Base-by-base conservation (phyloP, 192 early-diverging fungal genomes). In the Coemansia sp. region DNA sequence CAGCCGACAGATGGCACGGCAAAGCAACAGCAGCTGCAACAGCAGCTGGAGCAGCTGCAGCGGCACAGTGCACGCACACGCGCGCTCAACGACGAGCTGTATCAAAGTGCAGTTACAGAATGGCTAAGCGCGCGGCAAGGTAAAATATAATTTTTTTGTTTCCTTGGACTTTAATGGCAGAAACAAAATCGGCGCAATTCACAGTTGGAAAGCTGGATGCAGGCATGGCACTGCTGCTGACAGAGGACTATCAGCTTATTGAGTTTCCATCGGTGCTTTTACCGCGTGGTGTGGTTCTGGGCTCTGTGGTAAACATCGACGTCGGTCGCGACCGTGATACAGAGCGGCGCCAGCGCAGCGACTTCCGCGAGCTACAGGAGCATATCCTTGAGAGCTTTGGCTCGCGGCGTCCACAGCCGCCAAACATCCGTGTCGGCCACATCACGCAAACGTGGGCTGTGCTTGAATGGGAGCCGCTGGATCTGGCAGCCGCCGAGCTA, bases 231-330 rank as follows among this genome's bases (percentile, higher is more conserved):
- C 61, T 68, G 63, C 81, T 99, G 38, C 79, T 99, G 42, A 97
- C 96, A 21, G 94, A 93, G 62, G 91, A 97, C 71, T 92, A 99
- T 82, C 96, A 99, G 78, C 82, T 97, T 16, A 94, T 99, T 55
- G 96, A 99, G 75, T 98, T 99, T 61, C 97, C 97, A 2, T 89
- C 97, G 6, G 80, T 94, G 9, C 89, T 99, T 19, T 81, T 99
- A 44, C 97, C 97, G 36, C 91, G 88, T 50, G 94, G 93, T 14
- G 93, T 97, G 14, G 79, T 85, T 13, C 88, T 93, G 15, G 97
- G 97, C 21, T 96, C 92, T 13, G 90, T 99, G 40, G 90, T 99
- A 59, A 99, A 93, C 72, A 86, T 99, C 54, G 88, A 94, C 28
- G 92, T 99, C 21, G 89, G 87, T 57, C 88, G 96, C 36, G 93